phyloP scores from a whole-genome alignment of 768 basidiomycete species.

The Suillus weaverae region DNA sequence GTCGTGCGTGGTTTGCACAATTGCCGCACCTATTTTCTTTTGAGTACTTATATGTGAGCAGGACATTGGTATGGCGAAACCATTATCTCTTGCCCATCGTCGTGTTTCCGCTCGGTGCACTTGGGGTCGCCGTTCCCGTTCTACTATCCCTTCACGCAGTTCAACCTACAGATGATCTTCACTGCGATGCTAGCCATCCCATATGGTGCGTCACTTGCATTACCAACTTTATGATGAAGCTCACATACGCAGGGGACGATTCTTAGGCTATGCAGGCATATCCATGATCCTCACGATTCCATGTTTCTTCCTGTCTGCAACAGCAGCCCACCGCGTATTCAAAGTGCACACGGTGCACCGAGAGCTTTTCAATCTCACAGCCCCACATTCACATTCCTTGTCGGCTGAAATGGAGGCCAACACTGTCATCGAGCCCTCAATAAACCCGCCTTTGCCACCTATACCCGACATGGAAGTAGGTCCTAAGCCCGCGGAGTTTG shows the following conservation, averaged over 20 bases:
- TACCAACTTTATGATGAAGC: constrained; percentile 3
- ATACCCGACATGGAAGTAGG: constrained; percentile 20
- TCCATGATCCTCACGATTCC: constrained; percentile 54
- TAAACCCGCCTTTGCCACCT: constrained; percentile 19
- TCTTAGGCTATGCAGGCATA: constrained; percentile 62
- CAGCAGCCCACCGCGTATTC: constrained; percentile 17
- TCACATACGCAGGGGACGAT: constrained; percentile 49
- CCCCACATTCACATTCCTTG: neutral
- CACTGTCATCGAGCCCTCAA: constrained; percentile 16
- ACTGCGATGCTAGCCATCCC: constrained; percentile 60
- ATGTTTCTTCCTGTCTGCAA: constrained; percentile 46
- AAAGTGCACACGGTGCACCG: constrained; percentile 25
- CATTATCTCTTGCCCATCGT: constrained; percentile 45
- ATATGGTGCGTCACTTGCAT: constrained; percentile 46
- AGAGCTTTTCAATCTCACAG: constrained; percentile 1
- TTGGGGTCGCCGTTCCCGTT: constrained; percentile 43
- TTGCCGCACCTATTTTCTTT: neutral
- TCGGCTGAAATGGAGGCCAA: neutral
- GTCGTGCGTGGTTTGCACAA: constrained; percentile 19
- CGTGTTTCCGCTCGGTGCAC: constrained; percentile 48
- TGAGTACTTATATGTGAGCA: constrained; percentile 20
- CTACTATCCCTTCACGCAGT: constrained; percentile 46
- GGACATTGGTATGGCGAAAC: constrained; percentile 51
- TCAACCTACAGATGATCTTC: constrained; percentile 49
- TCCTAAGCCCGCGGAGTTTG: neutral